A percentile compares a stretch with the other conserved stretches of the same genome.
Evolutionary conservation across 2,329 filamentous ascomycete species (phyloP).

Genomic region (Colletotrichum noveboracense): DNA sequence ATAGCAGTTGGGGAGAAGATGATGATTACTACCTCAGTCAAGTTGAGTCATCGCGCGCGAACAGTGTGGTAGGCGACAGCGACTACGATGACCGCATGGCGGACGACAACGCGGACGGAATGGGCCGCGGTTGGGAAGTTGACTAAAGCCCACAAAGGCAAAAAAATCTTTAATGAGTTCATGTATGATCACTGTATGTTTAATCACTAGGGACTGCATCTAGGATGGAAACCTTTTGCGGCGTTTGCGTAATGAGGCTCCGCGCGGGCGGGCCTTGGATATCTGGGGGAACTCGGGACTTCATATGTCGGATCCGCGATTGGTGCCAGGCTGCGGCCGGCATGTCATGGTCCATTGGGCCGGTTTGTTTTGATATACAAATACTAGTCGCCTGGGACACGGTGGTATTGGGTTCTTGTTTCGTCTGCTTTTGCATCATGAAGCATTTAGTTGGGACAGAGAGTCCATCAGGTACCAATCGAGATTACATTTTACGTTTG

Average conservation of each 20-base stretch:
- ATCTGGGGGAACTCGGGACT: neutral
- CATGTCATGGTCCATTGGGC: neutral
- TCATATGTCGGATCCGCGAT: neutral
- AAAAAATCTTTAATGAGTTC: conserved; percentile 5
- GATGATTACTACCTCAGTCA: conserved; percentile 48
- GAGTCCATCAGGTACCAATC: neutral
- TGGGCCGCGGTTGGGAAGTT: conserved; percentile 20
- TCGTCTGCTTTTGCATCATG: neutral
- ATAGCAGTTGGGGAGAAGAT: conserved; percentile 62
- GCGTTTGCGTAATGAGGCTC: neutral
- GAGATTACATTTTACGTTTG: neutral
- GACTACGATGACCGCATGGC: conserved; percentile 19
- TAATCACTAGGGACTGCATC: neutral
- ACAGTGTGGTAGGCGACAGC: conserved; percentile 6
- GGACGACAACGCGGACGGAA: conserved; percentile 11
- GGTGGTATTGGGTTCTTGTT: neutral
- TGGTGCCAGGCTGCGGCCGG: neutral
- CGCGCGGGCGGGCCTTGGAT: neutral
- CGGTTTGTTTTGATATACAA: neutral
- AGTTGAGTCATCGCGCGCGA: conserved; percentile 34
- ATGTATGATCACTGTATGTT: conserved; percentile 21
- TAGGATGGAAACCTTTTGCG: conserved; percentile 7
- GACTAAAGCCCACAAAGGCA: conserved; percentile 15
- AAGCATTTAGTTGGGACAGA: neutral
- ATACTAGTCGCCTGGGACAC: neutral